Percentiles rank a stretch among this genome's conserved stretches.
Evolutionary conservation across 148 eudicot genomes (phyloP).

Genomic region (Persicaria tinctoria): DNA sequence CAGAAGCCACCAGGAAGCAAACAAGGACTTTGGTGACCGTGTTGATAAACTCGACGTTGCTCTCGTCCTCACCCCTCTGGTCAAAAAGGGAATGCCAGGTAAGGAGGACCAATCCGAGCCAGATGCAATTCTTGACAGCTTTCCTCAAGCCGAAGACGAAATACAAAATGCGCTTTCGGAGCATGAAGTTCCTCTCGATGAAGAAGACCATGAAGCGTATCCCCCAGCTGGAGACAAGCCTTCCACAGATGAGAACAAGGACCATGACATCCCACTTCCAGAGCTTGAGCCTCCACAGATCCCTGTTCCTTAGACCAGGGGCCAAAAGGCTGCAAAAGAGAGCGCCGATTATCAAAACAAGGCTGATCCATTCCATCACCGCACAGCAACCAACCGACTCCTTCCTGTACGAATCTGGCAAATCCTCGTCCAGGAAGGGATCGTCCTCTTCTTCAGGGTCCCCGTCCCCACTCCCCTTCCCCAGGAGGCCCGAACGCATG

Average conservation of each 20-base stretch:
- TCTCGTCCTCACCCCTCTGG: constrained; percentile 24
- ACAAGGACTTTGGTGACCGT: neutral
- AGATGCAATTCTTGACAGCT: constrained; percentile 51
- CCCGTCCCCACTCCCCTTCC: neutral
- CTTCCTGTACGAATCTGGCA: constrained; percentile 8
- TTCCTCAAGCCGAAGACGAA: constrained; percentile 60
- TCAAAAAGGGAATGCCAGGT: constrained; percentile 68
- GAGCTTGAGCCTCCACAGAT: constrained; percentile 42
- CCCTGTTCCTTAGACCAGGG: neutral
- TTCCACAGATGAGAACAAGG: constrained; percentile 56
- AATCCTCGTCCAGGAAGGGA: constrained; percentile 10
- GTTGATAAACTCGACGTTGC: neutral
- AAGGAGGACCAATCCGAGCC: constrained; percentile 61
- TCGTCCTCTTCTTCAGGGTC: constrained; percentile 8
- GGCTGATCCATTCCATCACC: constrained; percentile 4
- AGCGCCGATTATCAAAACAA: neutral
- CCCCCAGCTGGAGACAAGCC: constrained; percentile 56
- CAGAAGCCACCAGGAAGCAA: constrained; percentile 3
- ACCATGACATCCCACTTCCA: constrained; percentile 86
- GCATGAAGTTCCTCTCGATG: constrained; percentile 61
- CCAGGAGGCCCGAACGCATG: neutral
- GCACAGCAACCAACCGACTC: neutral
- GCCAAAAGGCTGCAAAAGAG: constrained; percentile 2
- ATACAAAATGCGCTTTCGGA: constrained; percentile 63
- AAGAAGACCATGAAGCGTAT: constrained; percentile 41